These are phyloP conservation scores for Metschnikowia corniflorae DNA, from an alignment of 805 yeast genomes.

Conservation along the genomic window DNA sequence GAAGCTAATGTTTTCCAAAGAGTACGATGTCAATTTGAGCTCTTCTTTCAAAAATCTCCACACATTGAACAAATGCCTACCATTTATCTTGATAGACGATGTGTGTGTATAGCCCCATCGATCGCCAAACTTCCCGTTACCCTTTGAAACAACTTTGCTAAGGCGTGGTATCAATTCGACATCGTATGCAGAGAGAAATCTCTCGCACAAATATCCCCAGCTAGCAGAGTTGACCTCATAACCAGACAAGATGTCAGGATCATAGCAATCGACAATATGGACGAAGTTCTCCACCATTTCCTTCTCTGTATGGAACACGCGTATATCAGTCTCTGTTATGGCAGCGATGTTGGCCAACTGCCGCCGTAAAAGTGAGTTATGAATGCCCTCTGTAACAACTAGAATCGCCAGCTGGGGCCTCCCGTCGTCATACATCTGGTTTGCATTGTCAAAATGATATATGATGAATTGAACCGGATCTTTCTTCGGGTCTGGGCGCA, in stretches of 20 bases:
- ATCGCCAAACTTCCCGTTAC: slow-evolving; percentile 55
- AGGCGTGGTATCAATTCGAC: slow-evolving; percentile 55
- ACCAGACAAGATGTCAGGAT: slow-evolving; percentile 87
- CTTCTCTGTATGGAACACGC: slow-evolving; percentile 40
- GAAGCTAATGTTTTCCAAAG: slow-evolving; percentile 71
- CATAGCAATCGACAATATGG: slow-evolving; percentile 54
- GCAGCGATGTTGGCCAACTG: slow-evolving; percentile 5
- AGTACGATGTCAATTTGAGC: slow-evolving; percentile 59
- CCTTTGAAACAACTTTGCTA: slow-evolving; percentile 53
- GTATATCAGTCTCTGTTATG: slow-evolving; percentile 2
- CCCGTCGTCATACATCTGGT: slow-evolving; percentile 16
- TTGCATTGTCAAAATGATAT: slow-evolving; percentile 55
- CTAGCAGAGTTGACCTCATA: slow-evolving; percentile 76
- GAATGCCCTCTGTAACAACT: slow-evolving; percentile 5
- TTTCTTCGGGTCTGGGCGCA: slow-evolving; percentile 57
- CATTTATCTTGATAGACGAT: slow-evolving; percentile 62
- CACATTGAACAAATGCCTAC: slow-evolving; percentile 78
- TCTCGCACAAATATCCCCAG: slow-evolving; percentile 85
- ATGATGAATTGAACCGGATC: slow-evolving; percentile 61
- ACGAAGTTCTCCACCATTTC: slow-evolving; percentile 56
- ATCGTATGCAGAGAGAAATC: slow-evolving; percentile 46
- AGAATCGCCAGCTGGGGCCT: slow-evolving; percentile 7
- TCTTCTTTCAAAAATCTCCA: slow-evolving; percentile 77
- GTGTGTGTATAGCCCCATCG: slow-evolving; percentile 83
- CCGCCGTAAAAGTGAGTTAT: neutral